These are phyloP conservation scores for Novakomyces olei DNA, from an alignment of 805 yeast species.

Conservation along the genomic window DNA sequence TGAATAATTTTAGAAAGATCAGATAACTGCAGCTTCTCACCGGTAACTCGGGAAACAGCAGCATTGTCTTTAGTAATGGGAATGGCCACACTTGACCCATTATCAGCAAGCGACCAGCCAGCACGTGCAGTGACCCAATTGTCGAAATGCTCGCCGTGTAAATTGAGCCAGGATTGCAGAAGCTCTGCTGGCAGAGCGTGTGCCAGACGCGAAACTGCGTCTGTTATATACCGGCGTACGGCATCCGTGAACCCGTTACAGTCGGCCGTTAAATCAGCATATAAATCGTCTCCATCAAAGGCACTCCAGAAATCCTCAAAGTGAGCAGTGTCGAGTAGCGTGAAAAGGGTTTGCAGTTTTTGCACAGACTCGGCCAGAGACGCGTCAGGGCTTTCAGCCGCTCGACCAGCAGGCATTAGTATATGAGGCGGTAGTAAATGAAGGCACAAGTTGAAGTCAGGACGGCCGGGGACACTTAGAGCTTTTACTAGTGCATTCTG, in stretches of 20 bases:
- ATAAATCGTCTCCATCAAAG: conserved; percentile 13
- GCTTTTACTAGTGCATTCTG: conserved; percentile 22
- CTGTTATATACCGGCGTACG: conserved; percentile 14
- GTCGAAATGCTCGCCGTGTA: conserved; percentile 12
- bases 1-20: too few relatives aligned
- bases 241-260: conserved; percentile 16
- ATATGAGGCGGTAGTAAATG: conserved; percentile 25
- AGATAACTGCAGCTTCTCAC: conserved; percentile 12
- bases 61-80: conserved; percentile 14
- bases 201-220: conserved; percentile 14
- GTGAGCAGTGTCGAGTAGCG: conserved; percentile 13
- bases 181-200: conserved; percentile 13
- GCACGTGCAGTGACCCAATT: conserved; percentile 12
- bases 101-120: conserved; percentile 14
- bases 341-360: conserved; percentile 14
- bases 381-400: too few relatives aligned
- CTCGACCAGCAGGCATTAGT: conserved; percentile 8
- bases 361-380: conserved; percentile 8
- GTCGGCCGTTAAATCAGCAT: conserved; percentile 17
- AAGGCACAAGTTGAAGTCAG: conserved; percentile 24
- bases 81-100: conserved; percentile 12
- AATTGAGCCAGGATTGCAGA: conserved; percentile 14
- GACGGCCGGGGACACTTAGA: conserved; percentile 19
- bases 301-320: conserved; percentile 17
- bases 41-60: conserved; percentile 1